Conservation (phyloP, 805 yeast genomes). For the Hanseniaspora valbyensis region DNA sequence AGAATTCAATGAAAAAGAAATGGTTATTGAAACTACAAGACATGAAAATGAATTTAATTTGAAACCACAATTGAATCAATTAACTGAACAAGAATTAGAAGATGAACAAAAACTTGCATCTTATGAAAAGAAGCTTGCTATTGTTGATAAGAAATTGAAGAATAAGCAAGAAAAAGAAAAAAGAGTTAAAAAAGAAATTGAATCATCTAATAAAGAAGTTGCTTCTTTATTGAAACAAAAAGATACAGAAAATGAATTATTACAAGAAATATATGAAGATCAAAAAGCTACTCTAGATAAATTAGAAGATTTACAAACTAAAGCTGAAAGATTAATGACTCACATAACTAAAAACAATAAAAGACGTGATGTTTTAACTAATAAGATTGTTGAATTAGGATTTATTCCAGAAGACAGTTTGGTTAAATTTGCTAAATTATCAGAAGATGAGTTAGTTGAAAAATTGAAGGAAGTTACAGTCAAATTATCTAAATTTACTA, state of each 20-base stretch:
- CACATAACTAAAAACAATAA: conserved; percentile 47
- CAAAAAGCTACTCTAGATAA: conserved; percentile 45
- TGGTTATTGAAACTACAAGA: conserved; percentile 30
- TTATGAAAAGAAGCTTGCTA: conserved; percentile 18
- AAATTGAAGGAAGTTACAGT: conserved; percentile 46
- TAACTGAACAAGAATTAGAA: conserved; percentile 19
- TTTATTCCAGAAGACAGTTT: conserved; percentile 80
- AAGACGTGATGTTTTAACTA: conserved; percentile 61
- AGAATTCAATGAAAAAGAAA: conserved; percentile 21
- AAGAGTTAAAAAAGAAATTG: conserved; percentile 26
- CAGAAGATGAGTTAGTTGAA: conserved; percentile 43
- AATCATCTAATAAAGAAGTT: conserved; percentile 21
- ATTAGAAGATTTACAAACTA: conserved; percentile 50
- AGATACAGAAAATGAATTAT: conserved; percentile 28
- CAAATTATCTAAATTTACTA: conserved; percentile 51
- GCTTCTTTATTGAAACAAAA: conserved; percentile 25
- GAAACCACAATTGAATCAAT: conserved; percentile 41
- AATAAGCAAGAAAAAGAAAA: conserved; percentile 20
- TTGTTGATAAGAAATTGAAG: conserved; percentile 18
- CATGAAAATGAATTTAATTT: conserved; percentile 51
- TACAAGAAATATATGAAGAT: conserved; percentile 44
- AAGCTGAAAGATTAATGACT: conserved; percentile 52
- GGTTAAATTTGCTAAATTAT: conserved; percentile 34
- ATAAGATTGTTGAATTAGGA: conserved; percentile 72
- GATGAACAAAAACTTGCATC: conserved; percentile 20